Evolutionary conservation across 1,284 basidiomycete genomes (phyloP).

Genomic region (Trichosporon sp.): DNA sequence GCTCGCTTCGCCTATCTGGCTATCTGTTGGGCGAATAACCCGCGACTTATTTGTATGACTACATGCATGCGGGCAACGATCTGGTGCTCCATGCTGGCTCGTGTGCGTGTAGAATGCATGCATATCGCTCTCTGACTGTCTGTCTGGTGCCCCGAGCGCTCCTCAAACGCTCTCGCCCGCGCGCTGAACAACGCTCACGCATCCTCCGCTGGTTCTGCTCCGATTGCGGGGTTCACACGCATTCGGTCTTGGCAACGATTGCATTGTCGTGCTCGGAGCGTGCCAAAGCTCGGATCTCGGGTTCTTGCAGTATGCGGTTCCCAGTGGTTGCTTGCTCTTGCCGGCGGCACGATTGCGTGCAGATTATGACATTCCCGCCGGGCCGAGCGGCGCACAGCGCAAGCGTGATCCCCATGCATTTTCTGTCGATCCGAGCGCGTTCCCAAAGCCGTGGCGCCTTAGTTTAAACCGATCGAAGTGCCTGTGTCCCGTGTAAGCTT

Average conservation of each 20-base stretch:
- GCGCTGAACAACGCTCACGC: not conserved
- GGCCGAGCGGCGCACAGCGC: not conserved
- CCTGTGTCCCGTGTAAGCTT: not conserved
- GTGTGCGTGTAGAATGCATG: not conserved
- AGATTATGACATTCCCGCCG: not conserved
- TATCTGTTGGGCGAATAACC: not conserved
- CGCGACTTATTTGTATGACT: not conserved
- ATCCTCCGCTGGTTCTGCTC: not conserved
- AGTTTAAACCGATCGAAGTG: not conserved
- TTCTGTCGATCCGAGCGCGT: not conserved
- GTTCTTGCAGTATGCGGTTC: not conserved
- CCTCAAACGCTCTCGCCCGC: not conserved
- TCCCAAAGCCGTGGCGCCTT: not conserved
- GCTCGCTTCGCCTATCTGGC: slow-evolving; percentile 15
- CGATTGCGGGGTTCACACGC: not conserved
- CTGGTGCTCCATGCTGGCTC: not conserved
- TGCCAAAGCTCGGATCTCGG: too few relatives aligned
- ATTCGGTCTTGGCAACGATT: not conserved
- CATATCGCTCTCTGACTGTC: not conserved
- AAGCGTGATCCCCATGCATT: not conserved
- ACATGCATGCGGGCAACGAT: not conserved
- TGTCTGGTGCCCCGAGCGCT: not conserved
- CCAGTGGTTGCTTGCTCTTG: not conserved
- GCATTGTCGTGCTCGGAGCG: not conserved
- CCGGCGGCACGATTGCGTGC: too few relatives aligned